These are phyloP conservation scores for Naumovozyma baii DNA, from an alignment of 805 yeast species.

Conservation along the genomic window DNA sequence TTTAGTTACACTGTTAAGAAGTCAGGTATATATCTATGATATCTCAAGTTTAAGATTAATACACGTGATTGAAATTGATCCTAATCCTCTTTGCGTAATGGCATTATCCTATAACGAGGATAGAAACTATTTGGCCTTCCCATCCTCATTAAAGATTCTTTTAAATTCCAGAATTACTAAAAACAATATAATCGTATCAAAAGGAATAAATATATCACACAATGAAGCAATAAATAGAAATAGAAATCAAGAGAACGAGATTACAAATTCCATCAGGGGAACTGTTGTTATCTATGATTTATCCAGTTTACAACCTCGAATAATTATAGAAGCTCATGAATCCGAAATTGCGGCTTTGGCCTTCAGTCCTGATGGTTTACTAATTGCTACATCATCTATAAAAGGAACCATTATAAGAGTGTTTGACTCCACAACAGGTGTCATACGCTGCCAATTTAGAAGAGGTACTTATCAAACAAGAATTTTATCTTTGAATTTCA, in stretches of 20 bases:
- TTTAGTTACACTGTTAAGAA: conserved; percentile 49
- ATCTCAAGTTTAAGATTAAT: conserved; percentile 58
- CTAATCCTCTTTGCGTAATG: conserved; percentile 47
- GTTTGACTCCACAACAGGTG: conserved; percentile 53
- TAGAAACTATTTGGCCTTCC: not conserved
- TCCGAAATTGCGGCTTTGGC: conserved; percentile 55
- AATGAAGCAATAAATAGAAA: not conserved
- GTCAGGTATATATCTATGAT: conserved; percentile 65
- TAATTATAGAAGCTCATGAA: conserved; percentile 68
- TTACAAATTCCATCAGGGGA: conserved; percentile 41
- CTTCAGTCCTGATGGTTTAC: conserved; percentile 52
- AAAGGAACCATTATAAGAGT: conserved; percentile 73
- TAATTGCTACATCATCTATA: conserved; percentile 65
- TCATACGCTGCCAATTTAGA: conserved; percentile 53
- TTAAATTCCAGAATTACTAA: not conserved
- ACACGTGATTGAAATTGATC: conserved; percentile 42
- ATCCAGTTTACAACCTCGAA: conserved; percentile 49
- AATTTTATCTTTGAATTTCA: conserved; percentile 69
- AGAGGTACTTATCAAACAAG: conserved; percentile 79
- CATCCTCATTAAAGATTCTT: not conserved
- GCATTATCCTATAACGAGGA: conserved; percentile 42
- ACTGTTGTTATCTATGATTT: conserved; percentile 62
- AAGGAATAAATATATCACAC: not conserved
- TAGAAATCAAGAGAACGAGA: not conserved
- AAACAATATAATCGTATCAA: not conserved